phyloP scores from a whole-genome alignment of 1,139 yeast genomes.

The Pichia sp. region DNA sequence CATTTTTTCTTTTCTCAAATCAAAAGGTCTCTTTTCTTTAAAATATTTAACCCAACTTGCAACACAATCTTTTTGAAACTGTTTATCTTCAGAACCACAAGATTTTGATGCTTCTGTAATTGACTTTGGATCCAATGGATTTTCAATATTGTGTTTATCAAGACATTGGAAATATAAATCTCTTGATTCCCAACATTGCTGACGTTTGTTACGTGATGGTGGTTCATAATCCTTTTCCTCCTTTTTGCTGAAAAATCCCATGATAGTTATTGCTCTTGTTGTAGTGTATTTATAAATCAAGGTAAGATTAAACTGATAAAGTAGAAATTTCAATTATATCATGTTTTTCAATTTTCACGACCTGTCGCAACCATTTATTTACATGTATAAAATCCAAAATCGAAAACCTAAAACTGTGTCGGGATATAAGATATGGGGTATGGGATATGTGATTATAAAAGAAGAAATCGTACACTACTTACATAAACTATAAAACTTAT shows the following conservation, averaged over 20 bases:
- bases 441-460: too few species aligned
- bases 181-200: conserved; percentile 63
- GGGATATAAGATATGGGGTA: too few species aligned
- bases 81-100: conserved; percentile 41
- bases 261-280: too few species aligned
- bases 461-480: not conserved
- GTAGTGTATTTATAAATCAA: too few species aligned
- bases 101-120: conserved; percentile 26
- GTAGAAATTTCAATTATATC: too few species aligned
- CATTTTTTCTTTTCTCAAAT: conserved; percentile 46
- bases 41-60: conserved; percentile 64
- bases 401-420: too few species aligned
- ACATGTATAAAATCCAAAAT: too few species aligned
- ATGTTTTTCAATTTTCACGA: not conserved
- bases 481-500: not conserved
- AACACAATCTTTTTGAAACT: conserved; percentile 52
- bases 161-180: conserved; percentile 54
- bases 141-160: conserved; percentile 45
- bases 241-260: conserved; percentile 6
- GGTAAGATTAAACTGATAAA: too few species aligned
- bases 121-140: conserved; percentile 38
- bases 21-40: conserved; percentile 59
- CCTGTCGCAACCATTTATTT: too few species aligned
- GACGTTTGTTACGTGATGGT: conserved; percentile 48
- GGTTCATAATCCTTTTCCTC: conserved; percentile 31